phyloP scores from a whole-genome alignment of 148 eudicot species.

The Limonium bicolor region DNA sequence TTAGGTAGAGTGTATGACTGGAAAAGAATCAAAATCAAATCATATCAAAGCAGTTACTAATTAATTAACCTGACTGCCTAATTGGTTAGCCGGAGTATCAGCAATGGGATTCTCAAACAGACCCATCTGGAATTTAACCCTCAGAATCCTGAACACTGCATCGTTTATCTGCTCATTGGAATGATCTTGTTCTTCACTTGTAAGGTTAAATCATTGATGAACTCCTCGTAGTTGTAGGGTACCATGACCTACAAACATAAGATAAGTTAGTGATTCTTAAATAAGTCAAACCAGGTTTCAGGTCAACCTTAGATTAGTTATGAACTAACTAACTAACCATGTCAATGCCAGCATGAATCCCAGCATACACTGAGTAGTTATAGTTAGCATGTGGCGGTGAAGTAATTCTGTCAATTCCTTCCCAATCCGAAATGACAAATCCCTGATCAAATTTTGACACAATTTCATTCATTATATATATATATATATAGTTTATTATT shows the following conservation, averaged over 20 bases:
- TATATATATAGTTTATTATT: no score
- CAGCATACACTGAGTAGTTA: constrained; percentile 14
- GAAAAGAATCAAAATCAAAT: neutral
- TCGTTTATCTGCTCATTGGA: constrained; percentile 45
- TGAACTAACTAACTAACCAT: constrained; percentile 18
- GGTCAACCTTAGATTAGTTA: neutral
- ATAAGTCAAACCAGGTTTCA: no score
- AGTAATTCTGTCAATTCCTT: constrained; percentile 24
- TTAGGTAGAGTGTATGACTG: neutral
- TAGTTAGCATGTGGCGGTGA: constrained; percentile 24
- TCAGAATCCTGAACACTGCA: constrained; percentile 43
- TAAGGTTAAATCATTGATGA: constrained; percentile 21
- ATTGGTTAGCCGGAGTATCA: constrained; percentile 31
- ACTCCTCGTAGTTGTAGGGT: constrained; percentile 37
- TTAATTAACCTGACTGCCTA: constrained; percentile 39
- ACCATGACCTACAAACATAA: constrained; percentile 33
- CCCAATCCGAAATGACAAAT: constrained; percentile 26
- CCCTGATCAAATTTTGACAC: constrained; percentile 16
- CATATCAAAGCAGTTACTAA: no score
- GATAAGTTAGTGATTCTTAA: neutral
- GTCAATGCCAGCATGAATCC: constrained; percentile 25
- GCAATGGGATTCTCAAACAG: constrained; percentile 43
- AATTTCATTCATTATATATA: no score
- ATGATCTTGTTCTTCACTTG: constrained; percentile 32
- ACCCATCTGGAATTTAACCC: constrained; percentile 50